Evolutionary conservation across 768 basidiomycete species (phyloP).

Genomic region (Hypholoma sublateritium): DNA sequence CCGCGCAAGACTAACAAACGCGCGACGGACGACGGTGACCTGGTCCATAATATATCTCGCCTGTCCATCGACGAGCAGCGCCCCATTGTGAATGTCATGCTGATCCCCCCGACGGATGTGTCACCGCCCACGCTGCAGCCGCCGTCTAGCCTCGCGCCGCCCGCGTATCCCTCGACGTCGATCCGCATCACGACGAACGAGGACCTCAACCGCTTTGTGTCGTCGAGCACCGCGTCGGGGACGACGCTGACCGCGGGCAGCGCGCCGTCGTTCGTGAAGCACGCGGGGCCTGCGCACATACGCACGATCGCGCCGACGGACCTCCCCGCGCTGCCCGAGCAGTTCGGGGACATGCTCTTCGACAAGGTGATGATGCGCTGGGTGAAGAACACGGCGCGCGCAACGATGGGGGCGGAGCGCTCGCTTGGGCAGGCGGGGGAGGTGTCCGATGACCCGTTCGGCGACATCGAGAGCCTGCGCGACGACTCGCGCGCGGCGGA

Average conservation of each 20-base stretch:
- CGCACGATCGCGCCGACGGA: constrained; percentile 81
- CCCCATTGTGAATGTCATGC: constrained; percentile 22
- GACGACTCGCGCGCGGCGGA: constrained; percentile 53
- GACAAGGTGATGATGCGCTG: constrained; percentile 84
- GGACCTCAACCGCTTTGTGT: constrained; percentile 87
- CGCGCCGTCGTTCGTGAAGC: constrained; percentile 83
- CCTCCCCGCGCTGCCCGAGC: constrained; percentile 70
- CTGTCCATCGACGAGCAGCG: constrained; percentile 25
- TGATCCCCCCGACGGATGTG: constrained; percentile 16
- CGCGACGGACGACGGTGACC: constrained; percentile 17
- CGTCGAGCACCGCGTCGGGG: constrained; percentile 76
- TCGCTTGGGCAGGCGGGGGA: constrained; percentile 35
- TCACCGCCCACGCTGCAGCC: constrained; percentile 9
- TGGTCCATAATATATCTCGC: constrained; percentile 24
- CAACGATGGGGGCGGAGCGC: constrained; percentile 27
- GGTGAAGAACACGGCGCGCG: constrained; percentile 61
- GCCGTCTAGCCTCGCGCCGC: constrained; percentile 28
- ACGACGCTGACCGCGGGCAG: constrained; percentile 73
- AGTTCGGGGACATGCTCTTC: constrained; percentile 85
- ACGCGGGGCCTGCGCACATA: constrained; percentile 75
- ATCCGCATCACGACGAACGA: constrained; percentile 54
- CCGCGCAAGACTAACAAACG: constrained; percentile 21
- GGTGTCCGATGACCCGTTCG: constrained; percentile 86
- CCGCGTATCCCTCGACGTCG: constrained; percentile 53
- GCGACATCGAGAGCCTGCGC: constrained; percentile 83